Evolutionary conservation across 2,329 filamentous ascomycete species (phyloP), one percentile per base, ranked within the genome.

Genomic region (Fusarium guadeloupense): DNA sequence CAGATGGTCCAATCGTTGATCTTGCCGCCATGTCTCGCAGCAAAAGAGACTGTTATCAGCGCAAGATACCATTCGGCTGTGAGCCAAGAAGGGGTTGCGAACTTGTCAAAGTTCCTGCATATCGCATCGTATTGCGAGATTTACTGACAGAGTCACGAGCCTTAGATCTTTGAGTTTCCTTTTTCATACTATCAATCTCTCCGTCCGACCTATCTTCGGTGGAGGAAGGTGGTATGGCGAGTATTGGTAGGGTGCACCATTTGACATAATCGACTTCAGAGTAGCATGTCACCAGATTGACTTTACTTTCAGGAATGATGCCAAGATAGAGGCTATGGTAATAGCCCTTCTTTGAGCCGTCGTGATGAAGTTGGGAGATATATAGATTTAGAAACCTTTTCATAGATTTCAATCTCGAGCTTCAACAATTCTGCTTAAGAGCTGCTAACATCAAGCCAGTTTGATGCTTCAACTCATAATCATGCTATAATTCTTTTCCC

Each of bases 181-280:
- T 45, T 59, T 46, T 8, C 12, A 46, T 16, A 8, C 14, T 14
- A 31, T 31, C 7, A 14, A 26, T 26, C 9, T 26, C 23, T 2
- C 13, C 50, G 25, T 35, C 19, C 13, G 26, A 33, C 2, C 17
- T 19, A 10, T 9, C 16, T 28, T 49, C 33, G 12, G 20, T 50
- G 17, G 34, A 46, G 34, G 54, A 59, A 59, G 45, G 55, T 59
- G 26, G n/a, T 17, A 53, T 50, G 14, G 12, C 14, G 12, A 35
- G 6, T 10, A 13, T 40, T 9, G 25, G 9, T 9, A 2, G 8
- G 13, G 25, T 26, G 13, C 25, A 26, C 10, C 7, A 13, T 12
- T 26, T 12, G 13, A 12, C 6, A 26, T 12, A 9, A 12, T 12
- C 25, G 10, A 3, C 10, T 13, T 26, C 9, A 26, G 9, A 8